Evolutionary conservation across 2,329 filamentous ascomycete species (phyloP).

Genomic region (Aaosphaeria pasadenensis): DNA sequence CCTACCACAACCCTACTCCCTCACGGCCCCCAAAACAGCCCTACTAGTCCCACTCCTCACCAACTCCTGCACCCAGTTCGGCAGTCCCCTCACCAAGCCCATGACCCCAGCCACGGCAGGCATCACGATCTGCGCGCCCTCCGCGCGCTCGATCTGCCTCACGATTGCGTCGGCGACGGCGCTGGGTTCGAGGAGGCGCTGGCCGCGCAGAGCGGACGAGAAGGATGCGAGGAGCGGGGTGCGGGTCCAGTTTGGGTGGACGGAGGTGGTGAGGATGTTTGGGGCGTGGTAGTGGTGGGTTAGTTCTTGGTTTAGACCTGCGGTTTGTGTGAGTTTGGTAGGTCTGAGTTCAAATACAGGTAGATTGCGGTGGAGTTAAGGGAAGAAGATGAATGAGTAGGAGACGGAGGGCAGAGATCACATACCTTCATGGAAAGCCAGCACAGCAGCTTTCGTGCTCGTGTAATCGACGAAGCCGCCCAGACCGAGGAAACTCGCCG

Average conservation of each 20-base stretch:
- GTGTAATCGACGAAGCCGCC: constrained; percentile 53
- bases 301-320: constrained; percentile 38
- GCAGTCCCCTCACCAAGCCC: constrained; percentile 42
- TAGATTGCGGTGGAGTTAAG: neutral
- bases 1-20: too few relatives aligned
- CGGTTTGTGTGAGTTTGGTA: constrained; percentile 8
- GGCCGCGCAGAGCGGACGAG: constrained; percentile 28
- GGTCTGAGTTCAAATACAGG: constrained; percentile 42
- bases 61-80: constrained; percentile 48
- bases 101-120: constrained; percentile 17
- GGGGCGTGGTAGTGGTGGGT: constrained; percentile 38
- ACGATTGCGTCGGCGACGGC: constrained; percentile 41
- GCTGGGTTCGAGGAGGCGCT: constrained; percentile 35
- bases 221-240: constrained; percentile 39
- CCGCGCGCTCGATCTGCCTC: constrained; percentile 37
- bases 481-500: constrained; percentile 49
- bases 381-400: neutral
- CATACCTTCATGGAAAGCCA: constrained; percentile 53
- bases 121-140: constrained; percentile 41
- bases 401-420: constrained; percentile 1
- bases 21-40: constrained; percentile 5
- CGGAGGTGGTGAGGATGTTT: constrained; percentile 40
- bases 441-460: constrained; percentile 50
- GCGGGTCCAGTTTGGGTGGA: constrained; percentile 43
- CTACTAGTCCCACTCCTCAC: constrained; percentile 17